Evolutionary conservation across 345 rosid genomes (phyloP), one percentile per base, ranked within the genome.

Genomic region (Eucalyptus melliodora): DNA sequence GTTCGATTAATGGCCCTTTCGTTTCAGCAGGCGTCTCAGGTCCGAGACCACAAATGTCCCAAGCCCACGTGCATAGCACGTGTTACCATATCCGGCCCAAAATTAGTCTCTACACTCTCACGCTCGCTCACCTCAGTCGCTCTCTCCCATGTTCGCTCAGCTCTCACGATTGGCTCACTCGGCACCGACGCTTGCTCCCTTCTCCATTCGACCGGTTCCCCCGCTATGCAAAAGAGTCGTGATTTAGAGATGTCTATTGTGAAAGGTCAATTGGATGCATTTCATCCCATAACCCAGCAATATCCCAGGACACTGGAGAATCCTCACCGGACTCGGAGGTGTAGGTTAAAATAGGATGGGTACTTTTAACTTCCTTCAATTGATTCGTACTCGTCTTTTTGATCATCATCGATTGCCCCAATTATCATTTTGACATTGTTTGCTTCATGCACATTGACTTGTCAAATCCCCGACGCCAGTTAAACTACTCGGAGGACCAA

Each of bases 311-410:
- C 37, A 65, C 37, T 1, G 0, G 34, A n/a, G 37, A 16, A n/a
- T 67, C 24, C 0, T 31, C 81, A 17, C 23, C 0, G 7, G 12
- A 34, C 81, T 69, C 11, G 0, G 0, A 67, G 0, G 37, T 34
- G 37, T n/a, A n/a, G n/a, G n/a, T n/a, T n/a, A n/a, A n/a, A n/a
- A n/a, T n/a, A n/a, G n/a, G n/a, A n/a, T n/a, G n/a, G n/a, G n/a
- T 31, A 65, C 23, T 67, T 67, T 67, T 5, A 31, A 5, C 80
- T 67, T 67, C 40, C 23, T 31, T 67, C 42, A 1, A 31, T 31
- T 67, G 42, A 31, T 67, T 67, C 12, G 3, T 31, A 16, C 23
- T 16, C 11, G 12, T 67, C 37, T 69, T 69, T 1, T 31, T 16
- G 44, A 69, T 69, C 11, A 5, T 34, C 44, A 69, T n/a, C 10